These are phyloP conservation scores for Xylaria sp. DNA, from an alignment of 2,329 filamentous ascomycete species.

Conservation along the genomic window DNA sequence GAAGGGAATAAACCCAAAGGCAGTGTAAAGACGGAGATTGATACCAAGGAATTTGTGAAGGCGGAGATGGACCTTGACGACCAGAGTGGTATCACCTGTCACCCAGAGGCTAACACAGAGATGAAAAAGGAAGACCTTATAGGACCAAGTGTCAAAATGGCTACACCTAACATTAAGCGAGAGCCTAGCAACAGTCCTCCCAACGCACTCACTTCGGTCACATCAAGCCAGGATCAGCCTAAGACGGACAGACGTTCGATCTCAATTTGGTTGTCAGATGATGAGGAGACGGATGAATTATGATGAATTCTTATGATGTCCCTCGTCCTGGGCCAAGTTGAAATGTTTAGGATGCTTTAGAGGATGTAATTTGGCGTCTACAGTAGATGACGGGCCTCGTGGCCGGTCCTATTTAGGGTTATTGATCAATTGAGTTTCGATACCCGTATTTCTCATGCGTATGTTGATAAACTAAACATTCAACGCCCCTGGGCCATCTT, in stretches of 20 bases:
- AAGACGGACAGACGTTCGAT: constrained; percentile 34
- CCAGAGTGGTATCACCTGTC: not conserved
- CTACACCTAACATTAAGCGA: constrained; percentile 27
- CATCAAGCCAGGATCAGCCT: constrained; percentile 28
- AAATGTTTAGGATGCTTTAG: not conserved
- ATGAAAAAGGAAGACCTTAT: constrained; percentile 20
- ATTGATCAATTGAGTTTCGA: not conserved
- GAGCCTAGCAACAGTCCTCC: constrained; percentile 17
- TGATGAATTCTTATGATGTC: constrained; percentile 36
- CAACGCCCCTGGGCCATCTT: not conserved
- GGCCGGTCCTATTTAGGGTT: not conserved
- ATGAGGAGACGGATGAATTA: constrained; percentile 46
- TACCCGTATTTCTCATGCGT: not conserved
- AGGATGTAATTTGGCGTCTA: not conserved
- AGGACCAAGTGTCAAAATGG: constrained; percentile 21
- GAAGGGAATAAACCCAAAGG: constrained; percentile 39
- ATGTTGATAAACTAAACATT: not conserved
- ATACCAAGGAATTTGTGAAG: constrained; percentile 19
- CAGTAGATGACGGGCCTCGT: constrained; percentile 8
- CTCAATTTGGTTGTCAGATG: constrained; percentile 45
- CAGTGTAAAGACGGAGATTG: constrained; percentile 12
- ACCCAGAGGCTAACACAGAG: not conserved
- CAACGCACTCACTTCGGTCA: not conserved
- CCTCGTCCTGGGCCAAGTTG: not conserved
- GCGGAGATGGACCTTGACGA: constrained; percentile 9